phyloP scores from a whole-genome alignment of 1,284 basidiomycete species.

The Rhodotorula sp. region DNA sequence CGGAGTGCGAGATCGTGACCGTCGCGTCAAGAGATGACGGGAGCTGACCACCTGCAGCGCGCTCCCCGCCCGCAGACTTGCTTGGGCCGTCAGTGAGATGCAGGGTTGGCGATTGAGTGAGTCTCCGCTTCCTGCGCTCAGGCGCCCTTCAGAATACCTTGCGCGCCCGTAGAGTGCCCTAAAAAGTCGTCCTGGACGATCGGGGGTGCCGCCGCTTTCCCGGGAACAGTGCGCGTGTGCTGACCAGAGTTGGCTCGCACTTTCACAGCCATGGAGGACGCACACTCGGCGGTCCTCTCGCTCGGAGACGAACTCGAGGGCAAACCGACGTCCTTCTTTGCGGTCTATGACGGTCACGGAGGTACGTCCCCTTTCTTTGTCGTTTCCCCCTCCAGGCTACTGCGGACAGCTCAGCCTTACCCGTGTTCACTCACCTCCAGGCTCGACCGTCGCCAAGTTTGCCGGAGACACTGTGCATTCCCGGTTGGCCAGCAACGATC shows the following conservation, averaged over 20 bases:
- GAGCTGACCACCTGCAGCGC: too few relatives aligned
- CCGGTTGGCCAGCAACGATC: conserved; percentile 69
- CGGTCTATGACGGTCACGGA: conserved; percentile 97
- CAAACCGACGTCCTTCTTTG: conserved; percentile 74
- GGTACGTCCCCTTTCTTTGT: conserved; percentile 59
- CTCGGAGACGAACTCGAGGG: conserved; percentile 60
- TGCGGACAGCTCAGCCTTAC: background rate
- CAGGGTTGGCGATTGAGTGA: conserved; percentile 98
- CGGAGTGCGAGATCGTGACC: background rate
- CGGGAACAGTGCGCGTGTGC: too few relatives aligned
- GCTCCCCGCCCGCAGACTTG: conserved; percentile 51
- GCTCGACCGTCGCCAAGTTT: conserved; percentile 83
- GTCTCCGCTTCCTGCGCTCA: conserved; percentile 53
- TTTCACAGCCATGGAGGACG: conserved; percentile 93
- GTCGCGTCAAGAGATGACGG: too few relatives aligned
- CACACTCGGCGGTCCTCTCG: conserved; percentile 77
- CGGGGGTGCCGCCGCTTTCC: conserved; percentile 23
- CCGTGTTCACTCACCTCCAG: conserved; percentile 52
- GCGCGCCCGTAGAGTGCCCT: conserved; percentile 45
- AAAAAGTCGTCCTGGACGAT: conserved; percentile 50
- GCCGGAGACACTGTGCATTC: conserved; percentile 86
- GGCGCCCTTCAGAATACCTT: conserved; percentile 71
- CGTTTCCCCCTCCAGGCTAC: background rate
- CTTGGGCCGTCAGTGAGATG: conserved; percentile 91
- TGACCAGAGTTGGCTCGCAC: background rate